Conservation (phyloP, 768 basidiomycete genomes). For the Tricholoma terreum region DNA sequence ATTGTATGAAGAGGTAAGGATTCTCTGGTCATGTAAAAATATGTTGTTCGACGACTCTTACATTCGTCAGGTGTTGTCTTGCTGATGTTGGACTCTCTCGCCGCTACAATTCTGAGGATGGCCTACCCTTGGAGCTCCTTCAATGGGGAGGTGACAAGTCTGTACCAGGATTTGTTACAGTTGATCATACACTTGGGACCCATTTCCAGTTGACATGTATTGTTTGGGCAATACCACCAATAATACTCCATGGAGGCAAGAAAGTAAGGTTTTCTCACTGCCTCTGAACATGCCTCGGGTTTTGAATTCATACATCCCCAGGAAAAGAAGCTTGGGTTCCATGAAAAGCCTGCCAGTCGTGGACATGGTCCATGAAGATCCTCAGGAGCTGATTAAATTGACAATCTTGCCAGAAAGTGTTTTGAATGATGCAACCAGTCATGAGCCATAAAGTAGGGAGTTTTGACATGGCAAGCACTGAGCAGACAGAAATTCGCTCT, state of each 20-base stretch:
- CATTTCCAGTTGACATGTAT: slow-evolving; percentile 31
- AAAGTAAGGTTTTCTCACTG: background rate
- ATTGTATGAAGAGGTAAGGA: slow-evolving; percentile 2
- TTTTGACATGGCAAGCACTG: too few species aligned
- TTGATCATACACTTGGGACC: slow-evolving; percentile 16
- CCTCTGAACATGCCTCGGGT: background rate
- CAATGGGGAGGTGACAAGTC: slow-evolving; percentile 25
- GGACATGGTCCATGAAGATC: slow-evolving; percentile 37
- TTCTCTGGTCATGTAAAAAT: slow-evolving; percentile 8
- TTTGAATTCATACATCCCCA: background rate
- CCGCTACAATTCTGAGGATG: slow-evolving; percentile 7
- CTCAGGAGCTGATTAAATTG: too few species aligned
- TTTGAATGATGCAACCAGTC: too few species aligned
- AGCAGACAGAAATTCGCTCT: too few species aligned
- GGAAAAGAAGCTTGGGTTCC: slow-evolving; percentile 23
- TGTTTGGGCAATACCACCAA: slow-evolving; percentile 26
- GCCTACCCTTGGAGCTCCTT: slow-evolving; percentile 8
- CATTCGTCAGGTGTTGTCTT: slow-evolving; percentile 18
- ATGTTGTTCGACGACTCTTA: slow-evolving; percentile 12
- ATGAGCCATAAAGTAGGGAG: too few species aligned
- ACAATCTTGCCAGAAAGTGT: too few species aligned
- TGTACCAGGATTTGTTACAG: slow-evolving; percentile 30
- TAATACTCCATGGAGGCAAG: slow-evolving; percentile 22
- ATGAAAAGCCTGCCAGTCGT: slow-evolving; percentile 29
- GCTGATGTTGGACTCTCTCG: too few species aligned